A percentile compares a stretch with the other conserved stretches of the same genome.
Evolutionary conservation across 2,329 filamentous ascomycete species (phyloP).

Genomic region (Keithomyces neogunnii): DNA sequence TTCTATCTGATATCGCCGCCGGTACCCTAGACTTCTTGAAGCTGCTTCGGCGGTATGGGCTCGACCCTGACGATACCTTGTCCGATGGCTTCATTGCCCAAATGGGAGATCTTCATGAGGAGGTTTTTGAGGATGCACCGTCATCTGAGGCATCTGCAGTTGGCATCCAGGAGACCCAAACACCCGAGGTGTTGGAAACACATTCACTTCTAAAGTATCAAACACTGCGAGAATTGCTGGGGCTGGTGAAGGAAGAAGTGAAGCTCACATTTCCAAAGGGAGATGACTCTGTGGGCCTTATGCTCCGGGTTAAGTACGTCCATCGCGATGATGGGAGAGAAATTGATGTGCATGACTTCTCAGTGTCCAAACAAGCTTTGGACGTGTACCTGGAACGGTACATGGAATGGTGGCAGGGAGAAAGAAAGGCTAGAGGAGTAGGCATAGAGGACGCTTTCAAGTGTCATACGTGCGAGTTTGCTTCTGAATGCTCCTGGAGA

Average conservation of each 20-base stretch:
- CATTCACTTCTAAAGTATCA: slow-evolving; percentile 33
- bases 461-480: slow-evolving; percentile 78
- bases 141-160: slow-evolving; percentile 22
- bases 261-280: slow-evolving; percentile 44
- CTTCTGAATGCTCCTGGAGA: slow-evolving; percentile 70
- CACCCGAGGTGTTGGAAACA: background rate
- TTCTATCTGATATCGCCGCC: slow-evolving; percentile 68
- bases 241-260: slow-evolving; percentile 38
- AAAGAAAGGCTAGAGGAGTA: slow-evolving; percentile 65
- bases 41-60: slow-evolving; percentile 62
- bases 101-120: slow-evolving; percentile 59
- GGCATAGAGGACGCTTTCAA: slow-evolving; percentile 81
- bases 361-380: slow-evolving; percentile 57
- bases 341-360: slow-evolving; percentile 50
- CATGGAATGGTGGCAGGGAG: slow-evolving; percentile 83
- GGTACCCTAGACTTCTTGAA: slow-evolving; percentile 60
- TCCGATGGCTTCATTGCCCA: slow-evolving; percentile 74
- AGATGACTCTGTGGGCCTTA: slow-evolving; percentile 36
- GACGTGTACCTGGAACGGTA: slow-evolving; percentile 58
- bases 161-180: background rate
- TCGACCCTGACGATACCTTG: slow-evolving; percentile 59
- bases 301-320: slow-evolving; percentile 47
- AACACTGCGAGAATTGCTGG: slow-evolving; percentile 37
- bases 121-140: slow-evolving; percentile 46
- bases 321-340: slow-evolving; percentile 42